Conservation (phyloP, 2,329 filamentous ascomycete species). For the Fusarium hostae region DNA sequence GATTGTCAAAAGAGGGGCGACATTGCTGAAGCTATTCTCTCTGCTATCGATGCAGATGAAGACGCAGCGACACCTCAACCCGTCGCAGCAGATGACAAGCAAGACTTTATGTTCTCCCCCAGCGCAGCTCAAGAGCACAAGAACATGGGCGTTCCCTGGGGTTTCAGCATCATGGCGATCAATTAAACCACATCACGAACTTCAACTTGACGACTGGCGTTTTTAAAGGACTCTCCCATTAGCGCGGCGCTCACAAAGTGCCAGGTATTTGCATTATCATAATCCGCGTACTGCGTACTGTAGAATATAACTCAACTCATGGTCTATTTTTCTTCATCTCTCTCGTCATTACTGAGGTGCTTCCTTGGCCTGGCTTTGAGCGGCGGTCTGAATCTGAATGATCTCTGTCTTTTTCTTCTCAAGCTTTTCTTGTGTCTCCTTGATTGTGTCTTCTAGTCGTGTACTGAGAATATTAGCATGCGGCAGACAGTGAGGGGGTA, state of each 20-base stretch:
- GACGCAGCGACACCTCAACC: conserved; percentile 39
- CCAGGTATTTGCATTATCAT: conserved; percentile 37
- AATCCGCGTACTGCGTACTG: conserved; percentile 17
- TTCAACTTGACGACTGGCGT: conserved; percentile 41
- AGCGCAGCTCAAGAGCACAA: conserved; percentile 41
- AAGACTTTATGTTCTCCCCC: conserved; percentile 38
- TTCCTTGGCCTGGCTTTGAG: conserved; percentile 48
- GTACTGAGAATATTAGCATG: conserved; percentile 44
- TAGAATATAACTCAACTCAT: conserved; percentile 48
- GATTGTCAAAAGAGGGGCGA: conserved; percentile 32
- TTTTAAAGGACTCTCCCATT: conserved; percentile 24
- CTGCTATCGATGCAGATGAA: conserved; percentile 43
- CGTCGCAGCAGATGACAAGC: conserved; percentile 39
- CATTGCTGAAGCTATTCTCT: conserved; percentile 39
- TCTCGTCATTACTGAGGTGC: conserved; percentile 30
- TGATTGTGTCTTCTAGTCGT: conserved; percentile 63
- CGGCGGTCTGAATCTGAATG: conserved; percentile 62
- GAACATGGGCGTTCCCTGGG: conserved; percentile 43
- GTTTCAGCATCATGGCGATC: conserved; percentile 44
- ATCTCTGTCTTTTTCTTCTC: conserved; percentile 70
- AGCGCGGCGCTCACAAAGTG: conserved; percentile 29
- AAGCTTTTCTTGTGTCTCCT: conserved; percentile 65
- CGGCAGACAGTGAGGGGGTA: neutral
- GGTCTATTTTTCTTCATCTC: conserved; percentile 31
- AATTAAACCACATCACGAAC: conserved; percentile 40